Percentiles rank a stretch among this genome's conserved stretches.
Evolutionary conservation across 2,329 filamentous ascomycete species (phyloP).

Genomic region (Diaporthe ilicicola): DNA sequence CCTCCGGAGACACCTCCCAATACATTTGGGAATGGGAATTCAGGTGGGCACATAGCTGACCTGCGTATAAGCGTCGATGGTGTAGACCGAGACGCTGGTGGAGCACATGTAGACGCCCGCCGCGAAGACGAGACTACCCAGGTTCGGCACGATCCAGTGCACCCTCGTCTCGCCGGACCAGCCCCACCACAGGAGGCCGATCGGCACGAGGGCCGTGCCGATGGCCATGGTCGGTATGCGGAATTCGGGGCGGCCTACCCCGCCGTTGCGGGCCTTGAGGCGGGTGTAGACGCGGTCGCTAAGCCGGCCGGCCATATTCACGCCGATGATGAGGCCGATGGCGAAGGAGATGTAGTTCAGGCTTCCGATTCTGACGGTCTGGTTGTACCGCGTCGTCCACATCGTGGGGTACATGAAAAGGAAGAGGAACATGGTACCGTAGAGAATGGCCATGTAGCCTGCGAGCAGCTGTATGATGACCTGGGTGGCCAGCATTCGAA

Average conservation of each 20-base stretch:
- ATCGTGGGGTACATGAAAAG: conserved; percentile 65
- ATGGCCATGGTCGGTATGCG: conserved; percentile 43
- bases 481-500: conserved; percentile 64
- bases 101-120: conserved; percentile 29
- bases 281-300: conserved; percentile 51
- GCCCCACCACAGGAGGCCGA: conserved; percentile 53
- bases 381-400: conserved; percentile 63
- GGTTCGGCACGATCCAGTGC: conserved; percentile 50
- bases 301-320: conserved; percentile 53
- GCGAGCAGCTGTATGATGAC: conserved; percentile 67
- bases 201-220: conserved; percentile 53
- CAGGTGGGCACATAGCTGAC: conserved; percentile 49
- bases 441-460: conserved; percentile 65
- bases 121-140: conserved; percentile 41
- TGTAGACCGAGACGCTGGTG: conserved; percentile 47
- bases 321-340: conserved; percentile 67
- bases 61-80: conserved; percentile 56
- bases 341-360: conserved; percentile 72
- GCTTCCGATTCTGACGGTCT: conserved; percentile 65
- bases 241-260: conserved; percentile 68
- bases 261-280: conserved; percentile 35
- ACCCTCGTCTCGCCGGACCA: conserved; percentile 50
- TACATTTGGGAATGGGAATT: background rate
- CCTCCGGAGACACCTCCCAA: background rate
- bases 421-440: conserved; percentile 70